A percentile compares a stretch with the other conserved stretches of the same genome.
Conservation (phyloP, 805 yeast species). For the Candida maltosa region DNA sequence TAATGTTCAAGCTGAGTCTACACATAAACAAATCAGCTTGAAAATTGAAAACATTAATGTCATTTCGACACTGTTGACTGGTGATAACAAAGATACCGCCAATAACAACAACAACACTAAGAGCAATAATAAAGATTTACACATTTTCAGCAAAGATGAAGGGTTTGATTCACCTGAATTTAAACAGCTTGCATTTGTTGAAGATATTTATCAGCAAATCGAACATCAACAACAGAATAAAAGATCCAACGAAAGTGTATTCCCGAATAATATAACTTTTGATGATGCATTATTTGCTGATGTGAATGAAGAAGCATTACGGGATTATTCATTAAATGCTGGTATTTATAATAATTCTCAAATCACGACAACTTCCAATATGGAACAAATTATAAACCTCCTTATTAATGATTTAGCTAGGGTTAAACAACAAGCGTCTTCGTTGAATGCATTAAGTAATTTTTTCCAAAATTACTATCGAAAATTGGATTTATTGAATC, state of each 20-base stretch:
- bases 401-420: slow-evolving; percentile 54
- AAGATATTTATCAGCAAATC: slow-evolving; percentile 23
- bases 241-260: too few species aligned
- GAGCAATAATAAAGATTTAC: neutral
- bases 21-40: slow-evolving; percentile 86
- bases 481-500: slow-evolving; percentile 22
- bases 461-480: slow-evolving; percentile 50
- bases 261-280: slow-evolving; percentile 26
- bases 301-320: slow-evolving; percentile 41
- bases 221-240: slow-evolving; percentile 13
- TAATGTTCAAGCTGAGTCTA: slow-evolving; percentile 65
- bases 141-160: slow-evolving; percentile 1
- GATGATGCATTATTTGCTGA: slow-evolving; percentile 66
- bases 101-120: slow-evolving; percentile 5
- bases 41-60: slow-evolving; percentile 70
- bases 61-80: too few species aligned
- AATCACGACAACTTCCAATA: slow-evolving; percentile 51
- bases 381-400: slow-evolving; percentile 54
- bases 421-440: slow-evolving; percentile 57
- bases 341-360: slow-evolving; percentile 61
- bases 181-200: slow-evolving; percentile 34
- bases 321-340: slow-evolving; percentile 47
- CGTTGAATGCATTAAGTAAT: slow-evolving; percentile 50
- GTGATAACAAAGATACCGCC: slow-evolving; percentile 18
- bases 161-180: slow-evolving; percentile 22